Evolutionary conservation across 352 stramenopile genomes (phyloP), one percentile per base, ranked within the genome.

Genomic region (Pythium apleroticum): DNA sequence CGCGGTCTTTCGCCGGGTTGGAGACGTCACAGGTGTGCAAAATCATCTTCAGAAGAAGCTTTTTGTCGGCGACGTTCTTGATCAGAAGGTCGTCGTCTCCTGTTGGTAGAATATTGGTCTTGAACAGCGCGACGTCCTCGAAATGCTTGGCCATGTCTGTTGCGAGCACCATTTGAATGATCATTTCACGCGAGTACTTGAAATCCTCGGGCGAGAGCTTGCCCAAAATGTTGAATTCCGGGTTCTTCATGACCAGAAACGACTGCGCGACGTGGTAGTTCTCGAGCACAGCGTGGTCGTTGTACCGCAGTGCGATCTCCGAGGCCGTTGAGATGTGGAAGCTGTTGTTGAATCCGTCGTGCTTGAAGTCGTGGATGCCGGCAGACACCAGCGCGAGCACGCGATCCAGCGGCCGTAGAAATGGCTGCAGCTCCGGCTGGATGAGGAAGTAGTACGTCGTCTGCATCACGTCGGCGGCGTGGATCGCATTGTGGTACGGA

Each of bases 1-100:
- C 71, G 28, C 84, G 88, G 22, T 95, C 84, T 66, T 98, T 97
- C 7, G 89, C 81, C 35, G 90, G 93, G 64, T 98, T 98, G 5
- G 92, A 98, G 25, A 99, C 93, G 65, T 99, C 97, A 37, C 94
- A 95, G 24, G 90, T 92, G 56, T 97, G 89, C 25, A 97, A 71
- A 46, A 96, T 92, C 82, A 95, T 95, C 69, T 96, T 95, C 37
- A 96, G 73, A 25, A 97, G 58, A 43, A 96, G 64, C 49, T 96
- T 91, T 59, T 94, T 95, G 71, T 95, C 84, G n/a, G 82, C 87
- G 0, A 93, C 63, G 57, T 81, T 93, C 68, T 93, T 94, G 55
- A 96, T 88, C 58, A 79, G 43, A 33, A 96, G 74, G 25, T 88
- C 78, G 33, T 96, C 82, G 37, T 82, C 57, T 3, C 79, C 71